Conservation (phyloP, 2,329 filamentous ascomycete genomes). For the Diaporthe ilicicola region DNA sequence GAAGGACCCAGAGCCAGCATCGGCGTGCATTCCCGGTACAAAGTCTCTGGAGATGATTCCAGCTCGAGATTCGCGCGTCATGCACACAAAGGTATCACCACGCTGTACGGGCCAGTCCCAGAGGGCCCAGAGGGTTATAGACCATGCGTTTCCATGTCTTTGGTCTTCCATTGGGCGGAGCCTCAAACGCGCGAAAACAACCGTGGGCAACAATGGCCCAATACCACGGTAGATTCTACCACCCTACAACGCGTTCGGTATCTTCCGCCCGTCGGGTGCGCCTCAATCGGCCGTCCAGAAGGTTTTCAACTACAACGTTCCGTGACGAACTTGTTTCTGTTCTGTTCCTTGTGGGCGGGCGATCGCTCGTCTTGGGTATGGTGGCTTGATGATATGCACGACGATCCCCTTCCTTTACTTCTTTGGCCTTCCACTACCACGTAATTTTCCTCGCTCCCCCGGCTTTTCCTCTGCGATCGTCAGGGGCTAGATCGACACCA, state of each 20-base stretch:
- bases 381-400: slow-evolving; percentile 22
- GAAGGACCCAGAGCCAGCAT: neutral
- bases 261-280: slow-evolving; percentile 16
- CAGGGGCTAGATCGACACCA: slow-evolving; percentile 14
- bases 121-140: neutral
- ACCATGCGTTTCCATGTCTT: slow-evolving; percentile 7
- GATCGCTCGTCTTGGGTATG: slow-evolving; percentile 22
- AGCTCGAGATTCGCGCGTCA: neutral
- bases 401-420: slow-evolving; percentile 18
- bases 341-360: slow-evolving; percentile 21
- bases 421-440: neutral
- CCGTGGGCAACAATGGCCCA: slow-evolving; percentile 8
- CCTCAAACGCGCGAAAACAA: slow-evolving; percentile 15
- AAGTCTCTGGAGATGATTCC: neutral
- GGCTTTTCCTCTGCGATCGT: neutral
- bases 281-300: slow-evolving; percentile 19
- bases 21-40: neutral
- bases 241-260: slow-evolving; percentile 19
- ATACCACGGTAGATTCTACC: slow-evolving; percentile 20
- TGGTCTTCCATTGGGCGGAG: neutral
- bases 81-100: neutral
- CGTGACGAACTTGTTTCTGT: slow-evolving; percentile 23
- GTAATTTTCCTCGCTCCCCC: neutral
- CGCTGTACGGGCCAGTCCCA: neutral
- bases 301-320: slow-evolving; percentile 21